Base-by-base conservation (phyloP, 2,329 filamentous ascomycete genomes). In the Lizonia empirigonia region DNA sequence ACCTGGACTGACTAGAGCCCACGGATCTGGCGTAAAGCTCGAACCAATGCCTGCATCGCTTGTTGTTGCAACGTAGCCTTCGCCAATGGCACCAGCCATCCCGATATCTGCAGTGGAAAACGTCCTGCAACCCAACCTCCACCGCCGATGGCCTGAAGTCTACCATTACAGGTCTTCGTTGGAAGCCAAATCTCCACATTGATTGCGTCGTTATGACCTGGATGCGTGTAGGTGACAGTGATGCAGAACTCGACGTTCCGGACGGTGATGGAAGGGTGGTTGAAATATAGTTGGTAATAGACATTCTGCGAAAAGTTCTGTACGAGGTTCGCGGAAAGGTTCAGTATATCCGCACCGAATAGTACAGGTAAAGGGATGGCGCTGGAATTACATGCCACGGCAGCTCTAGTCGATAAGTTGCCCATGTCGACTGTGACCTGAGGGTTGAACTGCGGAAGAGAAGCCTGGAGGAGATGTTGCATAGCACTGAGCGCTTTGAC, bases 211-310 rank as follows among this genome's bases (percentile, higher is more conserved):
- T 68, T 55, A 32, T 62, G 56, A 1, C 70, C 72, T 4, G 67
- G 65, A 47, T 77, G 74, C 4, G 72, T 74, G 49, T 73, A 73
- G 1, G 66, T 71, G 30, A 76, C 51, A 4, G 66, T 75, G 38
- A 75, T 47, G 23, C 74, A 76, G 37, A 69, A 71, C n/a, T 56
- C 36, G 6, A 64, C 26, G 35, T 40, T 30, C n/a, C 27, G 18
- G 42, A 27, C 16, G 44, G 29, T 23, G n/a, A 41, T 42, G 22
- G 40, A 54, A 6, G 46, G 45, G 27, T 47, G 45, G 42, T 57
- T 61, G 23, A 33, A 58, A 29, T 50, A 58, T 20, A 41, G 42
- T 30, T 52, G 46, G 22, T 40, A 42, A 6, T 35, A 53, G 5
- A 51, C 49, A 33, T 59, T 34, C 5, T 34, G 23, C n/a, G 50